Percentiles rank a stretch among this genome's conserved stretches.
These are phyloP conservation scores for Epichloe hybrida DNA, from an alignment of 2,329 filamentous ascomycete species.

Conservation along the genomic window DNA sequence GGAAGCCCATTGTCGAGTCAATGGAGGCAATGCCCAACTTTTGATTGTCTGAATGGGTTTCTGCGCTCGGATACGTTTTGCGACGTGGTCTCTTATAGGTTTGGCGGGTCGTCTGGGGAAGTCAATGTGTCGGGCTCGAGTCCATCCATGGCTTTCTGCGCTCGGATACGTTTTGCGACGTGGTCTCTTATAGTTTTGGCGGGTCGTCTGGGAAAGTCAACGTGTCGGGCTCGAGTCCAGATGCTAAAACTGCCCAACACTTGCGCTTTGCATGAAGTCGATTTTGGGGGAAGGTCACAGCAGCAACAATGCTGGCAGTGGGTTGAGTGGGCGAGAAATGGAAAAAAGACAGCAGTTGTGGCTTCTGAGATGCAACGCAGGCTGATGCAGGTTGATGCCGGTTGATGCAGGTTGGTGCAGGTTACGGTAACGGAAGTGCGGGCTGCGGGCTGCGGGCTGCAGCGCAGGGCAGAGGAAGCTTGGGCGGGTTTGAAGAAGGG, in stretches of 20 bases:
- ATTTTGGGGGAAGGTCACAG: neutral
- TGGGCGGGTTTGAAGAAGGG: too few species aligned
- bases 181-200: too few species aligned
- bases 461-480: neutral
- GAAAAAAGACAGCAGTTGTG: too few species aligned
- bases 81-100: too few species aligned
- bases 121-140: neutral
- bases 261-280: neutral
- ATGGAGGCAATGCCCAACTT: too few species aligned
- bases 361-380: neutral
- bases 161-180: too few species aligned
- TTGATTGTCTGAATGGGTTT: too few species aligned
- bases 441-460: neutral
- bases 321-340: neutral
- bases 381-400: neutral
- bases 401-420: neutral
- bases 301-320: neutral
- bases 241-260: neutral
- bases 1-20: conserved; percentile 17
- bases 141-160: neutral
- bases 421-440: neutral
- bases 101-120: too few species aligned
- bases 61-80: too few species aligned
- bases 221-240: neutral
- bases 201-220: too few species aligned